These are phyloP conservation scores for Pterocarpus macrocarpus DNA, from an alignment of 306 rosid species.

Conservation along the genomic window DNA sequence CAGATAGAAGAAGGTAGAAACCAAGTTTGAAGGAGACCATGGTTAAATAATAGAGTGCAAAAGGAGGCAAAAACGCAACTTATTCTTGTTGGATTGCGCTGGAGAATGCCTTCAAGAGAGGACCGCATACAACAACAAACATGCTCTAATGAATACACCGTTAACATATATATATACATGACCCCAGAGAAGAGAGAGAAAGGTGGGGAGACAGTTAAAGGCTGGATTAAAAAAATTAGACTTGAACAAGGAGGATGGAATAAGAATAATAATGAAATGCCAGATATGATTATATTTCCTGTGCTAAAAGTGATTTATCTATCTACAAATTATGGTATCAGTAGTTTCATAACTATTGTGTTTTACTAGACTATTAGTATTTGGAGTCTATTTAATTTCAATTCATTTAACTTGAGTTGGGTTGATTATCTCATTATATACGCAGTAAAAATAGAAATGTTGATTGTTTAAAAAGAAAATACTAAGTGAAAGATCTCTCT, in stretches of 20 bases:
- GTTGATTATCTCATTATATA: too few species aligned
- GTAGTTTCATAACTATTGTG: too few species aligned
- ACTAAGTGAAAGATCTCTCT: not conserved
- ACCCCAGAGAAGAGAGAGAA: too few species aligned
- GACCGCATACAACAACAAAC: not conserved
- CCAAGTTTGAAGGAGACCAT: constrained; percentile 46
- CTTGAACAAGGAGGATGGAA: constrained; percentile 24
- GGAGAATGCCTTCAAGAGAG: constrained; percentile 1
- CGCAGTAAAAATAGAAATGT: too few species aligned
- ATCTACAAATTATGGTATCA: not conserved
- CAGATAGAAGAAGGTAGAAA: constrained; percentile 45
- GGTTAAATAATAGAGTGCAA: not conserved
- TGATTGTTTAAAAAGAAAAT: not conserved
- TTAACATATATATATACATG: not conserved
- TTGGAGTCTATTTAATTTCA: too few species aligned
- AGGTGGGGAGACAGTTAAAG: too few species aligned
- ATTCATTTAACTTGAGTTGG: too few species aligned
- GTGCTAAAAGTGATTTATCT: not conserved
- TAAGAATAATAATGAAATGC: not conserved
- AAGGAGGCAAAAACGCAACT: not conserved
- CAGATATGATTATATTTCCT: not conserved
- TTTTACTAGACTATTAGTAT: too few species aligned
- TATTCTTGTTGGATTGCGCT: not conserved
- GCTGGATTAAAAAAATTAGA: not conserved
- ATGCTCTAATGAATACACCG: not conserved